Conservation (phyloP, 257 asterid genomes). For the Rhazya stricta region DNA sequence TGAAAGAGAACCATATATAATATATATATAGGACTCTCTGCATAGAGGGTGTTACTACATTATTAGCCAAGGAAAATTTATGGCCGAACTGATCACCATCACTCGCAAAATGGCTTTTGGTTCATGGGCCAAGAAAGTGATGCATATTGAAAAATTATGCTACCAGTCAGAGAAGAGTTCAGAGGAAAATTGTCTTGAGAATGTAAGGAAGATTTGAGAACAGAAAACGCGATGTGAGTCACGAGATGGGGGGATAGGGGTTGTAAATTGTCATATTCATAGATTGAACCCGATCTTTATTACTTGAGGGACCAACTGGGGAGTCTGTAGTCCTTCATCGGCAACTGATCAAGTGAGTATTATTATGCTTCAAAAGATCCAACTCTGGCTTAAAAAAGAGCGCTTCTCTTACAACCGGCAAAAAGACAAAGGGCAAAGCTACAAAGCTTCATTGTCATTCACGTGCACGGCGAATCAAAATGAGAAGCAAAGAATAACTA, state of each 20-base stretch:
- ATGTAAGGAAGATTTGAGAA: constrained; percentile 30
- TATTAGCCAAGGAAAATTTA: neutral
- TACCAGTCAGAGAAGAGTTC: constrained; percentile 9
- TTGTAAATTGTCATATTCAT: constrained; percentile 45
- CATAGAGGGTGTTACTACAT: neutral
- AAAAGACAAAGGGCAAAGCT: constrained; percentile 71
- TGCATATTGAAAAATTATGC: no score
- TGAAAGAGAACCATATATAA: neutral
- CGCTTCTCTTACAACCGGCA: constrained; percentile 17
- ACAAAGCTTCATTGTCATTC: constrained; percentile 72
- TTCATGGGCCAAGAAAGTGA: neutral
- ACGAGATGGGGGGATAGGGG: constrained; percentile 31
- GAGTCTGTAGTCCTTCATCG: constrained; percentile 30
- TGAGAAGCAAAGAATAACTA: neutral
- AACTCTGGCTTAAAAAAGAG: constrained; percentile 13
- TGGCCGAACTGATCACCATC: neutral
- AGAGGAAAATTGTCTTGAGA: constrained; percentile 30
- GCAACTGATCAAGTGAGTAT: constrained; percentile 10
- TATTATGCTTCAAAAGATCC: constrained; percentile 18
- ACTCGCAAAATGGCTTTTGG: neutral
- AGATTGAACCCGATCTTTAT: constrained; percentile 33
- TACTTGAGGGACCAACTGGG: constrained; percentile 50
- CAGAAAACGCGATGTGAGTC: constrained; percentile 43
- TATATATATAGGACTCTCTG: neutral
- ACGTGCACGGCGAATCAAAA: constrained; percentile 60